These are phyloP conservation scores for Mycena filopes DNA, from an alignment of 768 basidiomycete species.

Conservation along the genomic window DNA sequence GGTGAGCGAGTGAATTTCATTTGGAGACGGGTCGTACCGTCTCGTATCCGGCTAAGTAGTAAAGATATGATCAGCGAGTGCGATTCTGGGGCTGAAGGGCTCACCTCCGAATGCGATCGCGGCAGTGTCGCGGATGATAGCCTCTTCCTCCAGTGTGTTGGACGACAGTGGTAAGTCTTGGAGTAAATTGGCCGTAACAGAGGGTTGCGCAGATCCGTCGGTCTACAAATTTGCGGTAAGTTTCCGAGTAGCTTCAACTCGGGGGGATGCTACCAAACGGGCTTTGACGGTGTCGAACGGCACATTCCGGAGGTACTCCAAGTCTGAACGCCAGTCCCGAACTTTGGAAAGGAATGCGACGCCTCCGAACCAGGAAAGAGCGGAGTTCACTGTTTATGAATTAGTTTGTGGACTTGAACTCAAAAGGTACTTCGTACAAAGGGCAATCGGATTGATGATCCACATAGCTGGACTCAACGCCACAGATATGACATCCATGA, in stretches of 20 bases:
- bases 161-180: neutral
- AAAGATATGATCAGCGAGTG: neutral
- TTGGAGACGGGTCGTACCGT: neutral
- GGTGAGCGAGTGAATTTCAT: no score
- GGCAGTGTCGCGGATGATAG: constrained; percentile 10
- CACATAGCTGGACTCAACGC: constrained; percentile 9
- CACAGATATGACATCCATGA: constrained; percentile 3
- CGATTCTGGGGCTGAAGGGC: neutral
- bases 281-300: neutral
- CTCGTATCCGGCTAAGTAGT: constrained; percentile 9
- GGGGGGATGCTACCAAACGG: neutral
- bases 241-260: neutral
- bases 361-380: constrained; percentile 8
- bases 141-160: neutral
- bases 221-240: neutral
- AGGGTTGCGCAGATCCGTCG: neutral
- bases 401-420: no score
- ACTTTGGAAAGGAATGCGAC: neutral
- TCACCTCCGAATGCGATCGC: constrained; percentile 13
- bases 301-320: constrained; percentile 1
- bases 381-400: constrained; percentile 1
- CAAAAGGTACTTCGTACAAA: neutral
- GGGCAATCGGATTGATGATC: constrained; percentile 12
- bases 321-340: neutral
- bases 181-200: neutral